A percentile compares a stretch with the other conserved stretches of the same genome.
Conservation (phyloP, 164 flowering plant species). For the Stephania japonica region DNA sequence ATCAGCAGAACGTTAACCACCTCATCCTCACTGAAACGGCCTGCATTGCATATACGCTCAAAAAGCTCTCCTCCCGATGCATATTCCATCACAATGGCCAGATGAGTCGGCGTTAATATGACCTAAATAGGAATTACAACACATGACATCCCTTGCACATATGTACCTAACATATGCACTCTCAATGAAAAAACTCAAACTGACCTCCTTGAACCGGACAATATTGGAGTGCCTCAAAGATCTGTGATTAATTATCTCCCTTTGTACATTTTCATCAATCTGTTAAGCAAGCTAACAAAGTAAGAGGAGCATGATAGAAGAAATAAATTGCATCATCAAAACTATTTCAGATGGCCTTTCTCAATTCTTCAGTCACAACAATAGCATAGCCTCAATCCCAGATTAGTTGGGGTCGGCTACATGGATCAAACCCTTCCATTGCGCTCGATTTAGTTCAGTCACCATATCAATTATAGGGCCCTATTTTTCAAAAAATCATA, state of each 20-base stretch:
- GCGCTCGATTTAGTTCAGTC: background rate
- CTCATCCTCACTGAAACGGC: slow-evolving; percentile 96
- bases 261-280: slow-evolving; percentile 86
- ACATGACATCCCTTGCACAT: background rate
- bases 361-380: background rate
- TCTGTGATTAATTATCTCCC: slow-evolving; percentile 89
- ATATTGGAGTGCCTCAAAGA: slow-evolving; percentile 84
- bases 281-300: slow-evolving; percentile 22
- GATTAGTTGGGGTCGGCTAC: too few relatives aligned
- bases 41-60: slow-evolving; percentile 88
- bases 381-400: too few relatives aligned
- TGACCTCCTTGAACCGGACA: slow-evolving; percentile 77
- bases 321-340: background rate
- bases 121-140: slow-evolving; percentile 40
- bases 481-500: background rate
- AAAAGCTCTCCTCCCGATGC: slow-evolving; percentile 95
- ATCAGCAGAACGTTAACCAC: slow-evolving; percentile 24
- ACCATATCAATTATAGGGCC: background rate
- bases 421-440: too few relatives aligned
- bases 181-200: slow-evolving; percentile 4
- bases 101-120: slow-evolving; percentile 80
- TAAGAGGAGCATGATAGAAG: background rate
- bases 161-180: background rate
- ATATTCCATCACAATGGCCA: slow-evolving; percentile 95
- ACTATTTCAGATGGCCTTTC: background rate